phyloP scores from a whole-genome alignment of 2,329 filamentous ascomycete genomes.

The Alternaria atra region DNA sequence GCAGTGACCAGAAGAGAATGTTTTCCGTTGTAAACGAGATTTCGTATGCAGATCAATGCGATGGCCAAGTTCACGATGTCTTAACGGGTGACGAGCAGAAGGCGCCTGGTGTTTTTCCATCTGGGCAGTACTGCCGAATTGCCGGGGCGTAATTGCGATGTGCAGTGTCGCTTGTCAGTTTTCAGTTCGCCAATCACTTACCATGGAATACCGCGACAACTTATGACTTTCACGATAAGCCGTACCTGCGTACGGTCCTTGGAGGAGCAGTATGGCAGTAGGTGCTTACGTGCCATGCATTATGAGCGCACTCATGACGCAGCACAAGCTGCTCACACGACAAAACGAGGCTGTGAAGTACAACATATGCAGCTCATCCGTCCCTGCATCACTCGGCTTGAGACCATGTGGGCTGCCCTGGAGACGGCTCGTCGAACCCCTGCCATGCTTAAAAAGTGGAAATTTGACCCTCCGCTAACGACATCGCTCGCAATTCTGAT shows the following conservation, averaged over 20 bases:
- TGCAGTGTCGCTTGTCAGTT: conserved; percentile 20
- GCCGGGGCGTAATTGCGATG: conserved; percentile 28
- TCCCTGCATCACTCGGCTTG: conserved; percentile 16
- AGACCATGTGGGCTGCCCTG: conserved; percentile 22
- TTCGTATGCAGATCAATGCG: not conserved
- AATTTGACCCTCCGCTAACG: conserved; percentile 32
- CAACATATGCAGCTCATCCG: conserved; percentile 18
- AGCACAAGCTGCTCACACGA: not conserved
- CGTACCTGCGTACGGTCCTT: not conserved
- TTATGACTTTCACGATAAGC: not conserved
- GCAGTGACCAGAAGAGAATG: not conserved
- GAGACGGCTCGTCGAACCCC: conserved; percentile 26
- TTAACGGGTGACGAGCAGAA: not conserved
- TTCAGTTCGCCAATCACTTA: not conserved
- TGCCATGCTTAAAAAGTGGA: conserved; percentile 47
- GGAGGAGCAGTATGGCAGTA: not conserved
- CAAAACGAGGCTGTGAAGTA: conserved; percentile 17
- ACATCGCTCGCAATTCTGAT: conserved; percentile 23
- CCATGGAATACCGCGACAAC: not conserved
- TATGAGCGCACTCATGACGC: not conserved
- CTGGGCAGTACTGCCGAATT: conserved; percentile 22
- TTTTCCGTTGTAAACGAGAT: not conserved
- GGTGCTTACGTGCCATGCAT: not conserved
- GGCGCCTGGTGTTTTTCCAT: conserved; percentile 12
- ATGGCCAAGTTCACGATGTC: conserved; percentile 6